A percentile compares a stretch with the other conserved stretches of the same genome.
phyloP scores from a whole-genome alignment of 495 filamentous ascomycete species.

The Staphylotrichum tortipilum region DNA sequence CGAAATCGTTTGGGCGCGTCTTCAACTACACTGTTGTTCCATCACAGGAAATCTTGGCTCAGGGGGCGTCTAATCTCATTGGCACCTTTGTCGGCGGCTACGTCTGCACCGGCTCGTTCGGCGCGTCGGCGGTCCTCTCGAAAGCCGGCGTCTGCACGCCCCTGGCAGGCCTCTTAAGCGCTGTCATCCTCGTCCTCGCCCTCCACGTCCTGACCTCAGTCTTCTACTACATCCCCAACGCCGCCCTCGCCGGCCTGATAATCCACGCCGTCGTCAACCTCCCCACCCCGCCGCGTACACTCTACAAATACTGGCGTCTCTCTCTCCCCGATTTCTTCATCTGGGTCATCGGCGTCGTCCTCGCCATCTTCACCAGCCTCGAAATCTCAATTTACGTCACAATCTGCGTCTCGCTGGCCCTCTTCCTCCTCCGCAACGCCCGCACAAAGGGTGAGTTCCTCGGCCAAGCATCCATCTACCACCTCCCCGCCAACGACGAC shows the following conservation, averaged over 20 bases:
- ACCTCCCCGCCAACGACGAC: neutral
- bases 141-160: constrained; percentile 31
- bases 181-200: constrained; percentile 25
- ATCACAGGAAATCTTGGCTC: constrained; percentile 31
- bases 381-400: constrained; percentile 30
- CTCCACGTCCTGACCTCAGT: constrained; percentile 26
- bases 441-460: constrained; percentile 24
- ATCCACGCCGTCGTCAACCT: constrained; percentile 30
- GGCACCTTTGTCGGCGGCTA: constrained; percentile 30
- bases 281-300: constrained; percentile 23
- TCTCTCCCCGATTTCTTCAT: constrained; percentile 29
- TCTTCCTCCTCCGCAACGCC: constrained; percentile 28
- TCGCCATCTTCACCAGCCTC: constrained; percentile 27
- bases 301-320: constrained; percentile 29
- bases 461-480: constrained; percentile 8
- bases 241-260: constrained; percentile 28
- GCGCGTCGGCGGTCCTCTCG: constrained; percentile 29
- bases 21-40: constrained; percentile 28
- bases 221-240: constrained; percentile 30
- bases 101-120: constrained; percentile 29
- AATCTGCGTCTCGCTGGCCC: constrained; percentile 21
- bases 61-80: constrained; percentile 28
- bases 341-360: constrained; percentile 26
- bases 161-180: constrained; percentile 29
- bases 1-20: constrained; percentile 28